Evolutionary conservation across 2,329 filamentous ascomycete genomes (phyloP).

Genomic region (Parascedosporium putredinis): DNA sequence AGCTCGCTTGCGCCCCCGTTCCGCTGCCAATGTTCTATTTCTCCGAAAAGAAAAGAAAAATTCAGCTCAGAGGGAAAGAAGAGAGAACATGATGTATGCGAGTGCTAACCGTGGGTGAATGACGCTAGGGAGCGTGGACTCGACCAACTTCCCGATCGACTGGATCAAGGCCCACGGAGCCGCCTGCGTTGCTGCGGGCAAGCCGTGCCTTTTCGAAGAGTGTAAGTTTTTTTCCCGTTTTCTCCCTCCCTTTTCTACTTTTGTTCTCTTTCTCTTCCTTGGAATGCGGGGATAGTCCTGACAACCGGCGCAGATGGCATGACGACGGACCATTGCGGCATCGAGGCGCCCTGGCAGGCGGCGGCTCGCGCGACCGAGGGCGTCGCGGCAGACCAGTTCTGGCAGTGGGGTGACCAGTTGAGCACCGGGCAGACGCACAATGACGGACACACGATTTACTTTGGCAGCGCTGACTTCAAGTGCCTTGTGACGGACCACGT

Average conservation of each 20-base stretch:
- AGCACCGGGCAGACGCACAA: conserved; percentile 30
- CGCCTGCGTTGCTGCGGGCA: conserved; percentile 17
- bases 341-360: conserved; percentile 39
- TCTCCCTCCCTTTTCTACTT: too few relatives aligned
- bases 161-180: conserved; percentile 18
- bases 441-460: conserved; percentile 36
- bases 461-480: conserved; percentile 27
- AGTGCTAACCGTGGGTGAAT: conserved; percentile 13
- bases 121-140: conserved; percentile 4
- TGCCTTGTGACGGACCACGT: conserved; percentile 36
- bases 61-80: conserved; percentile 11
- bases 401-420: conserved; percentile 29
- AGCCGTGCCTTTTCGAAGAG: conserved; percentile 23
- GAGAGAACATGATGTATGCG: too few relatives aligned
- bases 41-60: neutral
- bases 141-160: conserved; percentile 9
- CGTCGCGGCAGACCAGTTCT: conserved; percentile 27
- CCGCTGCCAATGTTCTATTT: too few relatives aligned
- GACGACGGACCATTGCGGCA: conserved; percentile 17
- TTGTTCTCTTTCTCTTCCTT: too few relatives aligned
- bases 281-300: too few relatives aligned
- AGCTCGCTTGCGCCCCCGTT: too few relatives aligned
- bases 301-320: conserved; percentile 15
- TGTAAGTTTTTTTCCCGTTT: conserved; percentile 20
- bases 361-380: conserved; percentile 20